Percentiles rank a stretch among this genome's conserved stretches.
Evolutionary conservation across 306 rosid genomes (phyloP).

Genomic region (Dalbergia oliveri): DNA sequence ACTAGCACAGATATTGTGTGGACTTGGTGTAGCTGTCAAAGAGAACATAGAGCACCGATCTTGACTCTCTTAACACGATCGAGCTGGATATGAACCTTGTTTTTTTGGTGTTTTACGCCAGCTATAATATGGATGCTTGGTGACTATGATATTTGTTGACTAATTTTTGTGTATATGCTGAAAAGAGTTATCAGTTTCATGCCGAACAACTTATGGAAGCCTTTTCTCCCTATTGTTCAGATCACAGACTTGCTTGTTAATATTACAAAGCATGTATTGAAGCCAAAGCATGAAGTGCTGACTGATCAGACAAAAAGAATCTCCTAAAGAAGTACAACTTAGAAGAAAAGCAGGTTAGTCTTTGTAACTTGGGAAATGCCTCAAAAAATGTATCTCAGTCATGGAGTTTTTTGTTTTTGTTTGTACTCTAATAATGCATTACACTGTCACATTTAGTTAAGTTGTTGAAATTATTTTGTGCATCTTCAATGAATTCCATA

Average conservation of each 20-base stretch:
- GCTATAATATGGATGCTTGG: background rate
- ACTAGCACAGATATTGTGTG: background rate
- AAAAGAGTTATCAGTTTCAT: constrained; percentile 32
- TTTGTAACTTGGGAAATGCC: constrained; percentile 7
- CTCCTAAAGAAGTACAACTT: constrained; percentile 77
- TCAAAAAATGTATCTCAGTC: constrained; percentile 12
- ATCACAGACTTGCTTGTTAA: constrained; percentile 95
- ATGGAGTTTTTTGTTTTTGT: constrained; percentile 19
- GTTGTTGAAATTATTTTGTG: constrained; percentile 22
- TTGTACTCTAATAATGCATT: background rate
- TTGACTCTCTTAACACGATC: background rate
- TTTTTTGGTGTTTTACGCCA: background rate
- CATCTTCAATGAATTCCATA: constrained; percentile 15
- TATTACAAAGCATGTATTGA: constrained; percentile 87
- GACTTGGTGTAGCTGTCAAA: background rate
- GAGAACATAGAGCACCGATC: background rate
- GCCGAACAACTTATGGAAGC: constrained; percentile 41
- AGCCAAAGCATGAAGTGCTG: constrained; percentile 82
- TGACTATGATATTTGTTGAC: constrained; percentile 16
- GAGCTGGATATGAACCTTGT: background rate
- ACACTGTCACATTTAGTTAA: constrained; percentile 3
- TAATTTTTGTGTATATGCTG: constrained; percentile 19
- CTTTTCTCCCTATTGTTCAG: constrained; percentile 55
- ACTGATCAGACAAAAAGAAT: constrained; percentile 65
- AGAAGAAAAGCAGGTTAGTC: constrained; percentile 91